Percentiles rank a stretch among this genome's conserved stretches.
These are phyloP conservation scores for Alternaria angustiovoidea DNA, from an alignment of 2,329 filamentous ascomycete species.

Conservation along the genomic window DNA sequence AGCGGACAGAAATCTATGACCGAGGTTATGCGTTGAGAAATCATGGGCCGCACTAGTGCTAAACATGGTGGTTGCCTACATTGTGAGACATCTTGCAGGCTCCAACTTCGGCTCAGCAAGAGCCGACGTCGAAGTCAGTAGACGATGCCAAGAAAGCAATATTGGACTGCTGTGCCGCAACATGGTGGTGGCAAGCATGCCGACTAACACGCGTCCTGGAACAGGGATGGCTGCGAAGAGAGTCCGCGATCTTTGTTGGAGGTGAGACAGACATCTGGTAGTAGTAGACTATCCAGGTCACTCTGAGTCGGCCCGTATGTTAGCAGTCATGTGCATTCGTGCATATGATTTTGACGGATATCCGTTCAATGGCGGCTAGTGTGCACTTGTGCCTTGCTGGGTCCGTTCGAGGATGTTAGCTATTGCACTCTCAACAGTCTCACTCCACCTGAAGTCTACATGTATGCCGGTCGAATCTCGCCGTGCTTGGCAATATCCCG, in stretches of 20 bases:
- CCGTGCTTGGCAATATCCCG: neutral
- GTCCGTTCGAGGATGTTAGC: neutral
- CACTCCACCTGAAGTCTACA: neutral
- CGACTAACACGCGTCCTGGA: neutral
- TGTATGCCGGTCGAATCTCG: neutral
- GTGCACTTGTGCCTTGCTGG: neutral
- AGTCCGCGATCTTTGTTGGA: neutral
- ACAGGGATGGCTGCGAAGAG: neutral
- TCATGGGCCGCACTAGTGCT: neutral
- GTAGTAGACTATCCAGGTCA: neutral
- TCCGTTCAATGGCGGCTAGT: neutral
- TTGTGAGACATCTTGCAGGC: constrained; percentile 1
- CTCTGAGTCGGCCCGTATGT: neutral
- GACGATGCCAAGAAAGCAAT: neutral
- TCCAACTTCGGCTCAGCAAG: neutral
- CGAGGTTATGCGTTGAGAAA: neutral
- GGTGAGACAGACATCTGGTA: neutral
- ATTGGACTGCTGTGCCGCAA: neutral
- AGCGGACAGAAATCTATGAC: neutral
- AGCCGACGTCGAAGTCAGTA: neutral
- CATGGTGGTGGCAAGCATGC: neutral
- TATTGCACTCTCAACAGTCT: neutral
- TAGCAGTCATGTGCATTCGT: neutral
- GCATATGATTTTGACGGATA: neutral
- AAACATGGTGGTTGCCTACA: neutral